A percentile compares a stretch with the other conserved stretches of the same genome.
phyloP scores from a whole-genome alignment of 768 basidiomycete species.

The Lepiota venenata region DNA sequence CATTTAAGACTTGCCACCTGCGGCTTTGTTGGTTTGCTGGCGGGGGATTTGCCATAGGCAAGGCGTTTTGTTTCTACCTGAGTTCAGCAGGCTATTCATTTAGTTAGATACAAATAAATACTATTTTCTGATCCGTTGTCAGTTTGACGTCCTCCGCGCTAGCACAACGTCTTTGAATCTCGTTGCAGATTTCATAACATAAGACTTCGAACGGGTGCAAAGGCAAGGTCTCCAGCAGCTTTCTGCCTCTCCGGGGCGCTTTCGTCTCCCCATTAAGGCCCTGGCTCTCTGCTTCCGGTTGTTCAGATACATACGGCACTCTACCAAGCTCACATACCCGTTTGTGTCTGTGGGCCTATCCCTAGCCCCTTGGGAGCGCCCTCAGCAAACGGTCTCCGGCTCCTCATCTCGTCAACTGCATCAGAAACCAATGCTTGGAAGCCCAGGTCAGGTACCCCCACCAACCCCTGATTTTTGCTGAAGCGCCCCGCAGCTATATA shows the following conservation, averaged over 20 bases:
- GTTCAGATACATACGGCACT: too few relatives aligned
- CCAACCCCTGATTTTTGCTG: not conserved
- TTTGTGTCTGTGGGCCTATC: too few relatives aligned
- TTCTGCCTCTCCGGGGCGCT: not conserved
- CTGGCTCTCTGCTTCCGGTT: too few relatives aligned
- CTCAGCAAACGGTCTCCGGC: not conserved
- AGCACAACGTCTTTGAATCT: not conserved
- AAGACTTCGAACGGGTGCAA: conserved; percentile 1
- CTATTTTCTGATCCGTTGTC: not conserved
- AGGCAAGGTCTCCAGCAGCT: conserved; percentile 4
- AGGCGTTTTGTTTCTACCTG: not conserved
- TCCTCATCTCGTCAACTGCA: not conserved
- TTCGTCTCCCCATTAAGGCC: not conserved
- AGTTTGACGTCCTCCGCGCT: not conserved
- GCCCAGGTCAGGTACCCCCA: not conserved
- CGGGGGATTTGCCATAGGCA: not conserved
- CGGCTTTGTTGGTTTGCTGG: not conserved
- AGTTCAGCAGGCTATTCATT: too few relatives aligned
- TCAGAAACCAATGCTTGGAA: not conserved
- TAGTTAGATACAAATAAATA: not conserved
- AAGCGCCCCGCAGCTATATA: not conserved
- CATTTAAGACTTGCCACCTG: not conserved
- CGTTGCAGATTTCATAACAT: conserved; percentile 7
- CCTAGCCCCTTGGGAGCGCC: too few relatives aligned
- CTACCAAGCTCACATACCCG: too few relatives aligned